Evolutionary conservation across 2,329 filamentous ascomycete genomes (phyloP).

Genomic region (Arthroderma sp.): DNA sequence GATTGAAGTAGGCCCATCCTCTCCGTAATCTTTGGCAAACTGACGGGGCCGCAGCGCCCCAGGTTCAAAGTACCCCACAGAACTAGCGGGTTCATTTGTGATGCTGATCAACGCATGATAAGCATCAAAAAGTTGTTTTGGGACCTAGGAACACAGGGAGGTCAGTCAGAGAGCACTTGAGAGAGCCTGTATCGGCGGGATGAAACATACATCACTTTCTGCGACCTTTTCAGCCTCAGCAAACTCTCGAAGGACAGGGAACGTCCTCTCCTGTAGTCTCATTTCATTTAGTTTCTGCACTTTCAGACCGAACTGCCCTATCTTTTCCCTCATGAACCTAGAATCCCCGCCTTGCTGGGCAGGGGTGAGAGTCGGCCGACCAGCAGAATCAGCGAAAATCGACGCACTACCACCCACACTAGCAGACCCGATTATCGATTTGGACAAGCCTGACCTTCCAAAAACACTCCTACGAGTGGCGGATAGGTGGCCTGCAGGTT

Average conservation of each 20-base stretch:
- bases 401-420: constrained; percentile 49
- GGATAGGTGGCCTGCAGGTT: constrained; percentile 34
- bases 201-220: constrained; percentile 46
- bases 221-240: constrained; percentile 59
- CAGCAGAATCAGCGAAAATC: constrained; percentile 59
- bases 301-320: constrained; percentile 66
- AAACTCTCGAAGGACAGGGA: constrained; percentile 65
- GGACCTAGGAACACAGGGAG: constrained; percentile 40
- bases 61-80: constrained; percentile 48
- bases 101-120: constrained; percentile 73
- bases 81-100: constrained; percentile 56
- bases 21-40: constrained; percentile 64
- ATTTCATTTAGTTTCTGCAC: constrained; percentile 66
- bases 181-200: background rate
- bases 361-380: constrained; percentile 41
- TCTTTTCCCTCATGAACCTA: constrained; percentile 69
- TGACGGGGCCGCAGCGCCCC: constrained; percentile 61
- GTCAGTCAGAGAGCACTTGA: constrained; percentile 1
- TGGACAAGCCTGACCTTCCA: constrained; percentile 59
- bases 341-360: constrained; percentile 50
- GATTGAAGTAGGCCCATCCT: constrained; percentile 55
- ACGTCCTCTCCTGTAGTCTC: constrained; percentile 53
- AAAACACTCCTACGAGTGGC: constrained; percentile 45
- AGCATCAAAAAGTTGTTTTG: constrained; percentile 64
- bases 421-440: constrained; percentile 76